These are phyloP conservation scores for Dipodascus albidus DNA, from an alignment of 805 yeast genomes.

Conservation along the genomic window DNA sequence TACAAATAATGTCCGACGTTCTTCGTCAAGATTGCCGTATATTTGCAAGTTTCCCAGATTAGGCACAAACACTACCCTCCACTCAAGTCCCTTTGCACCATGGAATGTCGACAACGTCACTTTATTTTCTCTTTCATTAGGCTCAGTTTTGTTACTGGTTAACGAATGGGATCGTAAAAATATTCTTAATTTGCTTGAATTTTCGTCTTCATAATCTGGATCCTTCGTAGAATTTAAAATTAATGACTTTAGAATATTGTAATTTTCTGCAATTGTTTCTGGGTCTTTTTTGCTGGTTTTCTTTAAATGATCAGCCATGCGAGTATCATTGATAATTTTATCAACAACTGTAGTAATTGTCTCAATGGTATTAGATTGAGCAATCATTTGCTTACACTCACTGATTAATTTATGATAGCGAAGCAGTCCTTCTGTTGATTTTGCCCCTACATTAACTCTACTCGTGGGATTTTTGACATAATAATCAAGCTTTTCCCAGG, in stretches of 20 bases:
- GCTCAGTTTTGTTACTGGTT: conserved; percentile 5
- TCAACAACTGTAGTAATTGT: not conserved
- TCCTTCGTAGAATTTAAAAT: not conserved
- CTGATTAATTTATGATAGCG: not conserved
- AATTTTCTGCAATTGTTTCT: not conserved
- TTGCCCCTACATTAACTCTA: not conserved
- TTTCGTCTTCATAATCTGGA: not conserved
- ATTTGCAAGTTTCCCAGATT: conserved; percentile 24
- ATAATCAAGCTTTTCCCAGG: conserved; percentile 47
- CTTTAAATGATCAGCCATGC: not conserved
- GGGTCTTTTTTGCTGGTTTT: not conserved
- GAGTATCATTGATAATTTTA: not conserved
- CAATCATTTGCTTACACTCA: not conserved
- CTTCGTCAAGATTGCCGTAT: conserved; percentile 50
- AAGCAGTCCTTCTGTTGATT: not conserved
- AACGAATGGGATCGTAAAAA: conserved; percentile 15
- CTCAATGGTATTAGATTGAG: not conserved
- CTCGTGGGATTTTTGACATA: not conserved
- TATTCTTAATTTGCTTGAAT: conserved; percentile 6
- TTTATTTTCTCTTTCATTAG: conserved; percentile 6
- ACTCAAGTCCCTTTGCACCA: conserved; percentile 87
- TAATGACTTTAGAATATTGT: not conserved
- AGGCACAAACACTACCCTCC: conserved; percentile 86
- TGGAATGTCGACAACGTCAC: conserved; percentile 73
- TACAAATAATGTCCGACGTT: conserved; percentile 75